phyloP scores from a whole-genome alignment of 495 filamentous ascomycete species.

The Haplographium delicatum region DNA sequence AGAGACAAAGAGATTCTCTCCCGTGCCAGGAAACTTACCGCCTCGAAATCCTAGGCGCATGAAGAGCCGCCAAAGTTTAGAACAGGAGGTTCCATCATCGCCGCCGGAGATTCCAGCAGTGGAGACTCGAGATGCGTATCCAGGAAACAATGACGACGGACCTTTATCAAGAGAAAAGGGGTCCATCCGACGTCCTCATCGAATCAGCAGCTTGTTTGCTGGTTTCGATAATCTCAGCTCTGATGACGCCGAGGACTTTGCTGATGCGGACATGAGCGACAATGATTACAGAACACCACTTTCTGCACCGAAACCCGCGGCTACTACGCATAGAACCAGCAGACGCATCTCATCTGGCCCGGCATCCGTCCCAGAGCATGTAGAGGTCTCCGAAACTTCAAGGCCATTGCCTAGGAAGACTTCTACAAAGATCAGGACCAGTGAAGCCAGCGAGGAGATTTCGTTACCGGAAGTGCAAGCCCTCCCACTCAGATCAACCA shows the following conservation, averaged over 20 bases:
- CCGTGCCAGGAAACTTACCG: conserved; percentile 44
- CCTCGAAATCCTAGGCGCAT: conserved; percentile 48
- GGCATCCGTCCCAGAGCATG: conserved; percentile 23
- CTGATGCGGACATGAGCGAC: conserved; percentile 57
- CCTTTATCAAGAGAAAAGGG: conserved; percentile 58
- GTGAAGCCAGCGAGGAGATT: conserved; percentile 12
- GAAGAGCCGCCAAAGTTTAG: conserved; percentile 36
- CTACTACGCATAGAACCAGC: conserved; percentile 25
- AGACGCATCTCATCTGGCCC: conserved; percentile 31
- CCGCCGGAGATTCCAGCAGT: conserved; percentile 31
- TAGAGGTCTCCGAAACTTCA: conserved; percentile 17
- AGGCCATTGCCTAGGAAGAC: conserved; percentile 12
- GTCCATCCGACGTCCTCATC: conserved; percentile 60
- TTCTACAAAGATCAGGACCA: conserved; percentile 1
- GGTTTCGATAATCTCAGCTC: conserved; percentile 65
- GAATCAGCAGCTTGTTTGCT: conserved; percentile 80
- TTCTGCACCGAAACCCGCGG: conserved; percentile 51
- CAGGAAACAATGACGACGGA: conserved; percentile 79
- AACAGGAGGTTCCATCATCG: conserved; percentile 41
- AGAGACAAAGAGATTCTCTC: conserved; percentile 39
- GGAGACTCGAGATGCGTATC: conserved; percentile 61
- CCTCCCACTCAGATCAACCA: conserved; percentile 4
- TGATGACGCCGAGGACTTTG: conserved; percentile 52
- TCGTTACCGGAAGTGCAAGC: conserved; percentile 16
- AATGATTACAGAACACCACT: conserved; percentile 59